Evolutionary conservation across 1,284 basidiomycete species (phyloP).

Genomic region (Cryptococcus hybrid): DNA sequence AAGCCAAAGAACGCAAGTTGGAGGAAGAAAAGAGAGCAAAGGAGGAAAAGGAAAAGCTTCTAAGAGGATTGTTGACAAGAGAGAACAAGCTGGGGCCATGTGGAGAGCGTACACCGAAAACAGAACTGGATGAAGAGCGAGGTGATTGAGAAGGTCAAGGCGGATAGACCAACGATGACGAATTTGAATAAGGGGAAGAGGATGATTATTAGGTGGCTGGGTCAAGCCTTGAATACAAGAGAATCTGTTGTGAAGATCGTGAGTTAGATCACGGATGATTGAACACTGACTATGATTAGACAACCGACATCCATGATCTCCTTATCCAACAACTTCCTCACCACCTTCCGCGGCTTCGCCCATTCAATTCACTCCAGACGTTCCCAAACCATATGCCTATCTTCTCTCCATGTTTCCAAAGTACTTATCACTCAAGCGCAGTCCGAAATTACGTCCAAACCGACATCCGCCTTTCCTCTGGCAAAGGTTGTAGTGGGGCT

Average conservation of each 20-base stretch:
- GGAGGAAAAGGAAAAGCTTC: conserved; percentile 13
- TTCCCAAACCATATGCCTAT: conserved; percentile 59
- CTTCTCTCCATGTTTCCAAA: conserved; percentile 85
- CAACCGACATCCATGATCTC: conserved; percentile 62
- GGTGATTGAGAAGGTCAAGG: conserved; percentile 72
- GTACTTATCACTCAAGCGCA: conserved; percentile 89
- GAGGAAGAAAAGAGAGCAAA: conserved; percentile 9
- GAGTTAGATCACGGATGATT: conserved; percentile 16
- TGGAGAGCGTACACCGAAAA: conserved; percentile 63
- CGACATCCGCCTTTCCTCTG: conserved; percentile 77
- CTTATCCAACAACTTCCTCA: conserved; percentile 49
- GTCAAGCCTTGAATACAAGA: conserved; percentile 79
- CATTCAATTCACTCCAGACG: conserved; percentile 40
- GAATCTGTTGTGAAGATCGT: conserved; percentile 64
- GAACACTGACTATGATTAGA: conserved; percentile 51
- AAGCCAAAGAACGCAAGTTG: conserved; percentile 9
- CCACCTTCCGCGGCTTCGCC: conserved; percentile 49
- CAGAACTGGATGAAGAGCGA: conserved; percentile 70
- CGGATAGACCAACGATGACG: conserved; percentile 55
- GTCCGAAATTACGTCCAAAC: conserved; percentile 87
- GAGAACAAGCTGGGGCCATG: conserved; percentile 57
- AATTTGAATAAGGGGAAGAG: conserved; percentile 63
- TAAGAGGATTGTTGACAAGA: background rate
- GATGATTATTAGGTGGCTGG: conserved; percentile 84
- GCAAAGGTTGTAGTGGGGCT: conserved; percentile 72